Evolutionary conservation across 768 basidiomycete species (phyloP).

Genomic region (Boletus sensibilis): DNA sequence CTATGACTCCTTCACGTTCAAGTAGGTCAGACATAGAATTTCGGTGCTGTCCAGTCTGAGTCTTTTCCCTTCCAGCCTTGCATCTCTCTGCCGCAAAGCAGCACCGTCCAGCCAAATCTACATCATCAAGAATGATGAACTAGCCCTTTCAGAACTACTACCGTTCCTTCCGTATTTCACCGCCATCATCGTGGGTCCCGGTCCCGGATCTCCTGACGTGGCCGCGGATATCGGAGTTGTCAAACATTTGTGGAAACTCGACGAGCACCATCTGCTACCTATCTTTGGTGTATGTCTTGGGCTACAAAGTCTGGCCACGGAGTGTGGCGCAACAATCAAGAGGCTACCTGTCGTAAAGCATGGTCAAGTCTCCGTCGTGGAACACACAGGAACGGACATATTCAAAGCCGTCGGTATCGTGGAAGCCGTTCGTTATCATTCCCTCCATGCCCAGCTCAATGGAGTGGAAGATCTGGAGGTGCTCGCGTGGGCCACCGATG

Average conservation of each 20-base stretch:
- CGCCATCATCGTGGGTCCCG: constrained; percentile 73
- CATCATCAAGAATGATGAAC: constrained; percentile 72
- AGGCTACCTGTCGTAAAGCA: constrained; percentile 72
- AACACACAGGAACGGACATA: constrained; percentile 57
- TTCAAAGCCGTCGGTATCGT: constrained; percentile 57
- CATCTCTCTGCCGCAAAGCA: constrained; percentile 62
- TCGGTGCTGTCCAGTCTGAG: background rate
- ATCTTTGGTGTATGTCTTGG: constrained; percentile 85
- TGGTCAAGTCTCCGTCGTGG: constrained; percentile 66
- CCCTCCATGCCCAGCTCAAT: constrained; percentile 59
- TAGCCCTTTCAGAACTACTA: constrained; percentile 48
- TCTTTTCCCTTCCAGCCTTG: constrained; percentile 49
- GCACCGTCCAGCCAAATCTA: constrained; percentile 62
- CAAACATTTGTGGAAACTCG: constrained; percentile 66
- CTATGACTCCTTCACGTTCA: constrained; percentile 87
- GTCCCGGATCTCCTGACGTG: constrained; percentile 73
- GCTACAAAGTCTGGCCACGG: constrained; percentile 70
- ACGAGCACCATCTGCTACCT: constrained; percentile 52
- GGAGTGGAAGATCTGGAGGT: constrained; percentile 53
- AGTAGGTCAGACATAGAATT: constrained; percentile 47
- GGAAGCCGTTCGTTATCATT: constrained; percentile 76
- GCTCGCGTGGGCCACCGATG: constrained; percentile 73
- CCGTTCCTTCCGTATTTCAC: constrained; percentile 60
- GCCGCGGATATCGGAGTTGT: constrained; percentile 66
- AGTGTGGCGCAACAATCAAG: constrained; percentile 59